Conservation (phyloP, 176 grass and related monocot species). For the bread wheat (Triticum aestivum) region IWGSC_CS_RefSeq_v2.1 NC_057805.1:459745337-459745836, state of each 20-base stretch:
- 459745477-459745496: constrained; percentile 6
- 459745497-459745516: not conserved
- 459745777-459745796: too few relatives aligned
- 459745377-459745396: constrained; percentile 63
- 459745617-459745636: constrained; percentile 11
- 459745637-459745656: not conserved
- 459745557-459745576: not conserved
- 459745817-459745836: too few relatives aligned
- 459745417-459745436: constrained; percentile 74
- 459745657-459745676: not conserved
- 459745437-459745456: constrained; percentile 88
- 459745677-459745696: not conserved
- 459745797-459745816: too few relatives aligned
- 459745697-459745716: not conserved
- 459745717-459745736: not conserved
- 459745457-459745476: constrained; percentile 41
- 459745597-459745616: not conserved
- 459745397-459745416: constrained; percentile 82
- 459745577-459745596: not conserved
- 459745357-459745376: constrained; percentile 20
- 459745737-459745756: not conserved
- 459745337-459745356: not conserved
- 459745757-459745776: too few relatives aligned
- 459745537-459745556: not conserved
- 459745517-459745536: constrained; percentile 12